These are phyloP conservation scores for Hymenoscyphus scutula DNA, from an alignment of 2,329 filamentous ascomycete species.

Conservation along the genomic window DNA sequence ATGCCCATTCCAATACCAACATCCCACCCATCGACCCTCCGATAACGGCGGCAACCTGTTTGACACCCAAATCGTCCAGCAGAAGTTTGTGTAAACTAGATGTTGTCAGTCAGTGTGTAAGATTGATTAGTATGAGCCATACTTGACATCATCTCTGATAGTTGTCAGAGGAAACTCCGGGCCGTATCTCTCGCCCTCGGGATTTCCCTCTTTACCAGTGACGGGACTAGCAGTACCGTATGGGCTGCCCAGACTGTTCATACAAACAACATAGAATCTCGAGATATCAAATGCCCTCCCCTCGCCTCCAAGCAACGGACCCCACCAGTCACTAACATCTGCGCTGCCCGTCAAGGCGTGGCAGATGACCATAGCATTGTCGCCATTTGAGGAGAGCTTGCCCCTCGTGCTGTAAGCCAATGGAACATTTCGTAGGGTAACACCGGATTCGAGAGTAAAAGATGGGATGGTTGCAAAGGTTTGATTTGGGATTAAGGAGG, in stretches of 20 bases:
- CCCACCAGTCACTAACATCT: constrained; percentile 87
- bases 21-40: constrained; percentile 86
- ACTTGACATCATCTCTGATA: constrained; percentile 93
- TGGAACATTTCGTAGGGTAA: constrained; percentile 72
- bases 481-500: constrained; percentile 82
- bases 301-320: constrained; percentile 72
- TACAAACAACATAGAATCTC: constrained; percentile 80
- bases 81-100: constrained; percentile 72
- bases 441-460: constrained; percentile 91
- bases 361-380: constrained; percentile 75
- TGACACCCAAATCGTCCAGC: constrained; percentile 76
- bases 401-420: constrained; percentile 67
- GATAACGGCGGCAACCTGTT: constrained; percentile 73
- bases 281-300: constrained; percentile 79
- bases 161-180: constrained; percentile 96
- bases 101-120: constrained; percentile 21
- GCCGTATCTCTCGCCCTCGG: constrained; percentile 74
- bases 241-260: constrained; percentile 81
- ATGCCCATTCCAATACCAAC: constrained; percentile 90
- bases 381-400: constrained; percentile 53
- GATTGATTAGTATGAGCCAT: constrained; percentile 39
- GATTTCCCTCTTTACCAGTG: constrained; percentile 81
- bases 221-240: constrained; percentile 87
- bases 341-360: constrained; percentile 84
- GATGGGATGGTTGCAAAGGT: constrained; percentile 80